Percentiles rank a stretch among this genome's conserved stretches.
Conservation (phyloP, 1,284 basidiomycete species). For the Cystobasidium sp. region DNA sequence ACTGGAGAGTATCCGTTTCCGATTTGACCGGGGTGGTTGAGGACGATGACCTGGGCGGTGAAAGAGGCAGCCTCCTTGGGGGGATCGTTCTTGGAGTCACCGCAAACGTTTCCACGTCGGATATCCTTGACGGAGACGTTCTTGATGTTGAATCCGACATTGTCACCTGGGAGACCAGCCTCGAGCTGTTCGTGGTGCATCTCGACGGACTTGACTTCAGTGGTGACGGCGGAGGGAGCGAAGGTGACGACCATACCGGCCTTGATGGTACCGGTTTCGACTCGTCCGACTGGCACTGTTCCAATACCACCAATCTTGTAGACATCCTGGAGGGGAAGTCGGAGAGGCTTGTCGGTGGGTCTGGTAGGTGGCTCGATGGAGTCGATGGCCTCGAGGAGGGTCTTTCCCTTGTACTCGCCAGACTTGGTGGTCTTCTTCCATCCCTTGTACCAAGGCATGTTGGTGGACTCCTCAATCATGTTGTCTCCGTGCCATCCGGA, state of each 20-base stretch:
- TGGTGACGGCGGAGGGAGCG: constrained; percentile 96
- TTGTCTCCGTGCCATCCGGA: constrained; percentile 99
- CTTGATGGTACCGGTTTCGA: constrained; percentile 99
- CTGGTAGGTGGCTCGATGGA: constrained; percentile 96
- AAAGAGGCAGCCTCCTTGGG: constrained; percentile 99
- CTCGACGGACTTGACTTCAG: constrained; percentile 98
- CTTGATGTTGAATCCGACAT: constrained; percentile 95
- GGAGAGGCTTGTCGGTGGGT: constrained; percentile 99
- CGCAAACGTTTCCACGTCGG: constrained; percentile 97
- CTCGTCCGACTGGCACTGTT: constrained; percentile 99
- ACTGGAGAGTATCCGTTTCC: constrained; percentile 97
- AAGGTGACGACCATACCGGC: constrained; percentile 96
- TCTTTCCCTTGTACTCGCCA: constrained; percentile 94
- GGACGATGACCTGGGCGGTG: constrained; percentile 99
- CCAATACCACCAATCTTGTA: constrained; percentile 99
- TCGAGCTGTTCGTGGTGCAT: constrained; percentile 99
- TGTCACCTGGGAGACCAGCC: constrained; percentile 96
- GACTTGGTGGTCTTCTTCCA: constrained; percentile 95
- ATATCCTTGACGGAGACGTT: constrained; percentile 99
- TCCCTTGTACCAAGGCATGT: constrained; percentile 99
- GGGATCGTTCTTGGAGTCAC: constrained; percentile 99
- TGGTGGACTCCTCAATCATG: constrained; percentile 97
- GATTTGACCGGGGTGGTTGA: constrained; percentile 99
- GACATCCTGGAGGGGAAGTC: constrained; percentile 99
- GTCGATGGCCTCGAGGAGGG: constrained; percentile 98